Base-by-base conservation (phyloP, 495 filamentous ascomycete species). In the Penicillium macrosclerotiorum region DNA sequence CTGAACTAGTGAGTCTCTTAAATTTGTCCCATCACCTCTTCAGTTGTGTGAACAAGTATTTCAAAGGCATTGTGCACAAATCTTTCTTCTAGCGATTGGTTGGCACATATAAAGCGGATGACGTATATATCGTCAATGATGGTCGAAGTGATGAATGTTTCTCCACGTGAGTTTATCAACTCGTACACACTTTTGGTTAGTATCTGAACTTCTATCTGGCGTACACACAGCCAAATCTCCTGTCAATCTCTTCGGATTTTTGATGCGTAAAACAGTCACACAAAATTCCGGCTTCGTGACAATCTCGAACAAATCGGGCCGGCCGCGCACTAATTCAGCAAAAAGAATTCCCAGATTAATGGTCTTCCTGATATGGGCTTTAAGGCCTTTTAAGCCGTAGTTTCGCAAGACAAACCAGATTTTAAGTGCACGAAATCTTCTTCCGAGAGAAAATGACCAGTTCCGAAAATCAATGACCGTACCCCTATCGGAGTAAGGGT, bases 401-500 rank as follows among this genome's bases (percentile, higher is more conserved):
- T 77, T 85, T 29, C 93, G 78, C 57, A 98, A 72, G 12, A 98
- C 93, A 61, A 96, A 96, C 93, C 93, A 98, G 57, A 96, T 86
- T 74, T 98, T 98, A 36, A 98, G 68, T 1, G 85, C 79, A 11
- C 93, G 75, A 75, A 98, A 97, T 13, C 93, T 79, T 5, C 93
- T 77, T 8, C 93, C 93, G 0, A 98, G 80, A 9, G 93, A 93
- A 59, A 98, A 95, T 66, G 94, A 90, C 93, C 93, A 98, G 75
- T 98, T 94, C 18, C 93, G 82, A 68, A 96, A 97, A 61, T 98
- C 93, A 26, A 90, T 96, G 2, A 98, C 93, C 4, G 90, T 76
- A 1, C 92, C 92, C 33, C 76, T 77, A 46, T 90, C 88, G 0
- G 84, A 85, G 65, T 85, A 89, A 1, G 79, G 64, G 66, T 95